These are phyloP conservation scores for Paramecium sonneborni DNA, from an alignment of 73 alveolate species.

Conservation along the genomic window DNA sequence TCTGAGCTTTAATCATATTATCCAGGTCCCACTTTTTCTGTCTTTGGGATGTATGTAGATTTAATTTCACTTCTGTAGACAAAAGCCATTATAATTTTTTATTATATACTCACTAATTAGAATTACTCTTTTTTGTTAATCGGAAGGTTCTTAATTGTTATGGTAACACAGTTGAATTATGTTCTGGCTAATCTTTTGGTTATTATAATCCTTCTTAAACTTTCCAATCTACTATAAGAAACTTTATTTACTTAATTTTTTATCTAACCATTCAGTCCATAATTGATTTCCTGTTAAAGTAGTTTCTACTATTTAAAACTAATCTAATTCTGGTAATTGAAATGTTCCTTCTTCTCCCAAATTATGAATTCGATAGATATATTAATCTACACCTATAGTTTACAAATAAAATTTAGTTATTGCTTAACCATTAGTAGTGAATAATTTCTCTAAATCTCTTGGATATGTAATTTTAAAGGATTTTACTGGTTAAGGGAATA, in stretches of 20 bases:
- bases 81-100: constrained; percentile 5
- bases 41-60: neutral
- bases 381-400: neutral
- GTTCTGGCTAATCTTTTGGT: neutral
- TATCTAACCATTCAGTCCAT: constrained; percentile 1
- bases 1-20: neutral
- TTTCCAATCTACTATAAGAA: constrained; percentile 17
- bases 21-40: neutral
- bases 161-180: neutral
- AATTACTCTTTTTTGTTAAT: neutral
- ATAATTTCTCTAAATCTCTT: constrained; percentile 6
- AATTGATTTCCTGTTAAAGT: constrained; percentile 25
- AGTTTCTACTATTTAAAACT: neutral
- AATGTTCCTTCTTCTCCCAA: neutral
- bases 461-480: constrained; percentile 51
- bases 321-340: neutral
- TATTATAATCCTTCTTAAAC: neutral
- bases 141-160: neutral
- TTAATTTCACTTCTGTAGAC: neutral
- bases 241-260: neutral
- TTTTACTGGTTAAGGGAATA: neutral
- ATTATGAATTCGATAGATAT: constrained; percentile 31
- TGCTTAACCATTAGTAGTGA: constrained; percentile 25
- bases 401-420: constrained; percentile 7
- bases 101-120: neutral